Base-by-base conservation (phyloP, 2,329 filamentous ascomycete species). In the Didymella keratinophila region DNA sequence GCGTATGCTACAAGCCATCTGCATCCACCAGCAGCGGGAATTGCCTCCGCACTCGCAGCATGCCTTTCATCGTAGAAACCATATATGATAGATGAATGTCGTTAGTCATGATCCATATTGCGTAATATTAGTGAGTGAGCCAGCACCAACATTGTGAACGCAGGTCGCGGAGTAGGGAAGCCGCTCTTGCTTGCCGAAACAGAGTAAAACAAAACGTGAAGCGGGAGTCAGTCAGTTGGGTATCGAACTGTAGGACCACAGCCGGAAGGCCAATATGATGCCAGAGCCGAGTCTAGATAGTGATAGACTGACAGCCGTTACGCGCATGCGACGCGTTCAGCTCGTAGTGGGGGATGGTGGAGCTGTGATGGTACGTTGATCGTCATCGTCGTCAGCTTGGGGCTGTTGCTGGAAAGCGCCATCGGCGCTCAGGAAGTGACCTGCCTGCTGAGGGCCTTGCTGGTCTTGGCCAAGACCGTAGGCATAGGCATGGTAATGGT, bases 281-380 rank as follows among this genome's bases (percentile, higher is more conserved):
- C n/a, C 32, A 47, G 9, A 39, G 45, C 28, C 16, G 25, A 5
- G 12, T 28, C 25, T 18, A 43, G 21, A 16, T 27, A 36, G 14
- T 32, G 42, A 41, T 21, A 27, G 27, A 18, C 10, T 36, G 41
- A 23, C 10, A 32, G 39, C 34, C 11, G 25, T 34, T 14, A 28
- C 21, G 41, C 32, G 23, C 30, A 46, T 55, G 64, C 62, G 75
- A 53, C 63, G 41, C 28, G 23, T 55, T 64, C 62, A 76, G 55
- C 63, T 65, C 6, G 68, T 69, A 54, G 71, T 69, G 55, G 74
- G 74, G 10, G 74, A 76, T 37, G 74, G 74, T 10, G 74, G 72
- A 55, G 73, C 74, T 16, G 74, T 76, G 52, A 76, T 64, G 6
- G 74, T 76, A 36, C 74, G 72, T 42, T 73, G 65, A 52, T 76